Evolutionary conservation across 257 asterid species (phyloP), one percentile per base, ranked within the genome.

Genomic region (Plantago elongata): DNA sequence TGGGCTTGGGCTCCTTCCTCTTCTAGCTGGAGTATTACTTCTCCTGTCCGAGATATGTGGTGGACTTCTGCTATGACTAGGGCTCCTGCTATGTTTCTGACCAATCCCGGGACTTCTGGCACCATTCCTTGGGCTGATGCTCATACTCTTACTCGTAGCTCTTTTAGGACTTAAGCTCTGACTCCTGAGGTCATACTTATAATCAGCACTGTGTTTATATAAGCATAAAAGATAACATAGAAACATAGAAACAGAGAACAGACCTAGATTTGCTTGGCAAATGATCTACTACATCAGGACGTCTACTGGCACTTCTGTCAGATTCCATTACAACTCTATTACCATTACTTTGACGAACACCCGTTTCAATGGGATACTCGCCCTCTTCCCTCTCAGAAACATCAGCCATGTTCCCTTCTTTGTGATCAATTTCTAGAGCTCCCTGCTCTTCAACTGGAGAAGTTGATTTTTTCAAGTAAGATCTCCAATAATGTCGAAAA

Each of bases 201-300:
- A 69, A 11, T 18, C 12, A 10, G n/a, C 5, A 37, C n/a, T 22
- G 40, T 37, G 17, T 8, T 57, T 16, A 64, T 69, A 67, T 62
- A 74, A 72, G 68, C 72, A 77, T 45, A 72, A 70, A 63, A 54
- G 30, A 54, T 18, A 13, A 69, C 63, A 45, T 44, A 13, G 45
- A 46, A 46, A 72, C 22, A 54, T 37, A 58, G n/a, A n/a, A n/a
- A 62, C 54, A 74, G 63, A 65, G 51, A 57, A 51, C 63, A 42
- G 58, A 92, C 99, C 97, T 89, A 65, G 93, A 86, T 78, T 92
- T 86, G 72, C 83, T 80, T 37, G 89, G 95, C 77, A 52, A 83
- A 64, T 86, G 86, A 59, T 89, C 87, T 45, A 84, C 84, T 50
- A 83, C 81, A 83, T 83, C 89, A 73, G 88, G 91, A 63, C 75